phyloP scores from a whole-genome alignment of 176 grass and related monocot species.

The Sorghum bicolor region DNA sequence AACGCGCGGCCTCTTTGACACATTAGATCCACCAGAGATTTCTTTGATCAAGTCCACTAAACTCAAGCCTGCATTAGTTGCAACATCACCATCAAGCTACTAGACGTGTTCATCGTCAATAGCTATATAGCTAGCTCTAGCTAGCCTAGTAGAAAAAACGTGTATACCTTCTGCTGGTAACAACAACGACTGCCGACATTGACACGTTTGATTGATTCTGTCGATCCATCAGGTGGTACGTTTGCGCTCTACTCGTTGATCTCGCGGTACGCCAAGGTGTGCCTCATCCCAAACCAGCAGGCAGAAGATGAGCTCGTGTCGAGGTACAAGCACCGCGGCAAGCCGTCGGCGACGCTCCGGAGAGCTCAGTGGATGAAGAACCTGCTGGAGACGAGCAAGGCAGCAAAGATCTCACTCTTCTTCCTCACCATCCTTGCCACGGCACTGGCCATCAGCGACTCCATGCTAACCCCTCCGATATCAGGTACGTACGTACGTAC shows the following conservation, averaged over 20 bases:
- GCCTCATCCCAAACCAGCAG: conserved; percentile 61
- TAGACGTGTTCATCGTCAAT: background rate
- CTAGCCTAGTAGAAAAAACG: background rate
- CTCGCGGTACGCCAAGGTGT: conserved; percentile 55
- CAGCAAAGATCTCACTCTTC: conserved; percentile 35
- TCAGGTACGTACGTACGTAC: conserved; percentile 35
- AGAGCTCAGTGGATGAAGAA: conserved; percentile 55
- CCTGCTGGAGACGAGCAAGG: conserved; percentile 33
- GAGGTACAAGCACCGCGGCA: background rate
- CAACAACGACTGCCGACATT: background rate
- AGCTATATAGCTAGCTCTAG: too few species aligned
- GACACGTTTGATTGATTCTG: background rate
- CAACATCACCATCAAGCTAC: background rate
- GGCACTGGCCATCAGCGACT: conserved; percentile 65
- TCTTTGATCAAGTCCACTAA: background rate
- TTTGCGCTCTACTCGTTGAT: conserved; percentile 77
- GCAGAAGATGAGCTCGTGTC: conserved; percentile 56
- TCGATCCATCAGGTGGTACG: conserved; percentile 44
- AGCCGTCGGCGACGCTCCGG: conserved; percentile 17
- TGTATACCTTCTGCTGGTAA: background rate
- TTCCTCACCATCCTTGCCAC: conserved; percentile 63
- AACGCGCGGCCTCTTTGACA: too few species aligned
- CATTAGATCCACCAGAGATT: background rate
- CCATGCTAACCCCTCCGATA: conserved; percentile 56
- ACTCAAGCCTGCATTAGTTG: background rate